These are phyloP conservation scores for Arabidopsis suecica DNA, from an alignment of 345 rosid genomes.

Conservation along the genomic window DNA sequence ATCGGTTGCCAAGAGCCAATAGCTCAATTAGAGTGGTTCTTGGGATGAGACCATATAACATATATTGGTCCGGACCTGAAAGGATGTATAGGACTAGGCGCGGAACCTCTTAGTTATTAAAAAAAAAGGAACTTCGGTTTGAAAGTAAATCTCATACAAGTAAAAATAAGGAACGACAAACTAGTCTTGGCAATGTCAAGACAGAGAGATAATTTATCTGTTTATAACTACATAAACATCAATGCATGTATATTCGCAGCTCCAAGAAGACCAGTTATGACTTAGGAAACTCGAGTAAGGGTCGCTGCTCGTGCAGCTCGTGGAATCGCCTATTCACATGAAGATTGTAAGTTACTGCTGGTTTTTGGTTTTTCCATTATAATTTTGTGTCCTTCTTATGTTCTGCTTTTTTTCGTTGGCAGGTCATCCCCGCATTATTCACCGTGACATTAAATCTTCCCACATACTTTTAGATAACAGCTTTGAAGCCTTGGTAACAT, in stretches of 20 bases:
- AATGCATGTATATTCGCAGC: conserved; percentile 50
- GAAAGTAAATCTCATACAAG: no score
- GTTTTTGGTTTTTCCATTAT: background rate
- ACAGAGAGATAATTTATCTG: background rate
- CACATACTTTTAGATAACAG: conserved; percentile 87
- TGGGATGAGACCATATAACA: no score
- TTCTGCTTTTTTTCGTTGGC: conserved; percentile 20
- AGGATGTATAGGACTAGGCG: no score
- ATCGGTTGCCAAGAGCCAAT: no score
- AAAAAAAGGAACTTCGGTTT: no score
- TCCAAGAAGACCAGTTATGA: conserved; percentile 77
- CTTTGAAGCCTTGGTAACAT: conserved; percentile 87
- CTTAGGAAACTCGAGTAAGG: conserved; percentile 80
- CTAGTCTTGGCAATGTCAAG: no score
- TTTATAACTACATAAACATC: background rate
- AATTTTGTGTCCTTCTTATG: background rate
- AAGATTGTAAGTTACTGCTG: conserved; percentile 79
- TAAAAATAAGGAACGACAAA: no score
- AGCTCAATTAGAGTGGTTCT: no score
- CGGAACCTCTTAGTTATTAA: no score
- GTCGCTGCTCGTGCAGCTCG: conserved; percentile 98
- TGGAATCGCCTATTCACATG: conserved; percentile 96
- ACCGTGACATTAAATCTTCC: conserved; percentile 96
- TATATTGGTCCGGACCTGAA: no score
- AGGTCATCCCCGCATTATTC: conserved; percentile 99